These are phyloP conservation scores for Puccinia brachypodii DNA, from an alignment of 1,284 basidiomycete species.

Conservation along the genomic window DNA sequence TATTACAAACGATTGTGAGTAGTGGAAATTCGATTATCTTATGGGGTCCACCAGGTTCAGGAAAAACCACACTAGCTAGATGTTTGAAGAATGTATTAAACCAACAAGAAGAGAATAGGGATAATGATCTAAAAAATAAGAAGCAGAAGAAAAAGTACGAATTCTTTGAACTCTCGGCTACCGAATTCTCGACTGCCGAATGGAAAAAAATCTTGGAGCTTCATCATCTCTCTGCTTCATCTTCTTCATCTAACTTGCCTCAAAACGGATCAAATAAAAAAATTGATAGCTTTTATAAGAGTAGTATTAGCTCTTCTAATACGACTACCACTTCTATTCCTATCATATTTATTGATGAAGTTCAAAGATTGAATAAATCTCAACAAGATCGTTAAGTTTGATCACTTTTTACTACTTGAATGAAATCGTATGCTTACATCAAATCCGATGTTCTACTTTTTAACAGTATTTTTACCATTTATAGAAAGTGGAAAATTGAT, in stretches of 20 bases:
- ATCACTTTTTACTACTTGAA: background rate
- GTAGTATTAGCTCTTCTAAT: slow-evolving; percentile 60
- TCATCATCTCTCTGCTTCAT: slow-evolving; percentile 57
- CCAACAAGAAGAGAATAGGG: slow-evolving; percentile 63
- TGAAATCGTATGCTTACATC: no score
- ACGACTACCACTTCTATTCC: slow-evolving; percentile 58
- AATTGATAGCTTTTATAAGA: slow-evolving; percentile 5
- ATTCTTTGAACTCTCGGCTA: slow-evolving; percentile 57
- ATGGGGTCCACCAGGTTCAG: slow-evolving; percentile 75
- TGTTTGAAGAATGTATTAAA: slow-evolving; percentile 73
- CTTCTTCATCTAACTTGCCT: slow-evolving; percentile 66
- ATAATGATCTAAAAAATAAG: background rate
- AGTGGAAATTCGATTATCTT: slow-evolving; percentile 55
- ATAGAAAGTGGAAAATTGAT: slow-evolving; percentile 52
- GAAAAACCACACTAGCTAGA: slow-evolving; percentile 77
- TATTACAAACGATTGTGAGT: slow-evolving; percentile 61
- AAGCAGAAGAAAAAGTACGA: slow-evolving; percentile 47
- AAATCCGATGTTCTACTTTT: no score
- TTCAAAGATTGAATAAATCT: slow-evolving; percentile 79
- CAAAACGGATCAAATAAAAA: background rate
- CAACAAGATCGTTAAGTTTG: slow-evolving; percentile 66
- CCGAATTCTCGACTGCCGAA: slow-evolving; percentile 69
- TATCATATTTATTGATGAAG: slow-evolving; percentile 78
- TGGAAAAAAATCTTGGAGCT: slow-evolving; percentile 78
- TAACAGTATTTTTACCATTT: slow-evolving; percentile 49